Percentiles rank a stretch among this genome's conserved stretches.
Conservation (phyloP, 768 basidiomycete species). For the Lactarius evosmus region DNA sequence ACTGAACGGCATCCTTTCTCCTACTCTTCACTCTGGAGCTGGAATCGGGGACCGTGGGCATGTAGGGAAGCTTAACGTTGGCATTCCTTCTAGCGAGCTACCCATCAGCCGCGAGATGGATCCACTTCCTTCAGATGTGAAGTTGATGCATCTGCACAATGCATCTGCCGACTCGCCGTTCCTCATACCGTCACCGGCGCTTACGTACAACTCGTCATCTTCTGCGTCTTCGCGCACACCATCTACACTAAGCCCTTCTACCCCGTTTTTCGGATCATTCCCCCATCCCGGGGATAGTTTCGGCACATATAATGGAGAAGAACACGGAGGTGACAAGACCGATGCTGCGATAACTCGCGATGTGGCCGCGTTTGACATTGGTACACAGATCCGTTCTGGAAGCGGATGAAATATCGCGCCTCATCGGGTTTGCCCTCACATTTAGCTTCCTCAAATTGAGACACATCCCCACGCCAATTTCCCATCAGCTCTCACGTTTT, state of each 20-base stretch:
- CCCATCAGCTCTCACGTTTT: constrained; percentile 11
- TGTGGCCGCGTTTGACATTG: constrained; percentile 19
- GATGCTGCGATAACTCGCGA: constrained; percentile 20
- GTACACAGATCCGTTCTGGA: constrained; percentile 24
- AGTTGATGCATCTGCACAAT: constrained; percentile 18
- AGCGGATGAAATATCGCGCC: constrained; percentile 18
- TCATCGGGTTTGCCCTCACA: neutral
- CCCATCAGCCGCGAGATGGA: constrained; percentile 16
- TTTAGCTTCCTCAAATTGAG: constrained; percentile 9
- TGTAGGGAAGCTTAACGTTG: constrained; percentile 16
- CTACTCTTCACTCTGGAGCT: constrained; percentile 20
- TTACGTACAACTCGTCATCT: constrained; percentile 46
- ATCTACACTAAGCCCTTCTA: constrained; percentile 66
- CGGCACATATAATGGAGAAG: constrained; percentile 26
- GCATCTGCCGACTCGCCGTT: constrained; percentile 42
- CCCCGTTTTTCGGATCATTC: constrained; percentile 68
- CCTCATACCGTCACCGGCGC: constrained; percentile 56
- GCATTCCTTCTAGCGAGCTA: constrained; percentile 5
- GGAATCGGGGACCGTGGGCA: constrained; percentile 11
- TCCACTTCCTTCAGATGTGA: constrained; percentile 12
- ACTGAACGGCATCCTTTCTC: constrained; percentile 27
- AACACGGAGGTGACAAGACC: constrained; percentile 20
- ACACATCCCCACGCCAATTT: constrained; percentile 6
- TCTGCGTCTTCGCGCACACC: constrained; percentile 52
- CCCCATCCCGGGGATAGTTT: constrained; percentile 34